These are phyloP conservation scores for Cyberlindnera mrakii DNA, from an alignment of 805 yeast species.

Conservation along the genomic window DNA sequence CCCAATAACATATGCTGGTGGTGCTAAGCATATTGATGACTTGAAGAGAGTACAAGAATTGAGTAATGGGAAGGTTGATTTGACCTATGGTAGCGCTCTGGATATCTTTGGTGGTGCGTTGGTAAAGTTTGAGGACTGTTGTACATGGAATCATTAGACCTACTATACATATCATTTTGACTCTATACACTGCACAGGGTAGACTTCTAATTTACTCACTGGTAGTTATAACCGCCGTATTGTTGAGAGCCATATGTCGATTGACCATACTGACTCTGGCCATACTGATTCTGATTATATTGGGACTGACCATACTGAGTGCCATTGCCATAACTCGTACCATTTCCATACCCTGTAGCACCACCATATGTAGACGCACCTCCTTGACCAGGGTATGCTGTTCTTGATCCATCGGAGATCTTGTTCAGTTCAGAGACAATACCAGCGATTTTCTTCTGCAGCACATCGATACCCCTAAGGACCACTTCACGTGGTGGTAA, in stretches of 20 bases:
- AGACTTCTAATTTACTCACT: no score
- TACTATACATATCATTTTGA: not conserved
- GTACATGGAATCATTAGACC: conserved; percentile 56
- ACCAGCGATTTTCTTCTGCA: conserved; percentile 88
- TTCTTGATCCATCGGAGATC: conserved; percentile 41
- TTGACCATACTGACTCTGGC: not conserved
- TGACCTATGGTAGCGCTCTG: conserved; percentile 88
- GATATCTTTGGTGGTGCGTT: conserved; percentile 91
- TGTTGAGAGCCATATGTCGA: no score
- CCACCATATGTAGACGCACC: conserved; percentile 16
- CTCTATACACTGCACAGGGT: no score
- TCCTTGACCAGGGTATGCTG: conserved; percentile 32
- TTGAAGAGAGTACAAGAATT: conserved; percentile 56
- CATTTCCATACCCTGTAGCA: conserved; percentile 18
- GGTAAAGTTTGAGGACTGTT: conserved; percentile 71
- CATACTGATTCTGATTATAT: not conserved
- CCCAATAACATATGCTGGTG: conserved; percentile 94
- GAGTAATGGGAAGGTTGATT: conserved; percentile 79
- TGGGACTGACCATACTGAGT: not conserved
- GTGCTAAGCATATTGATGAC: conserved; percentile 74
- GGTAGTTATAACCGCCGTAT: no score
- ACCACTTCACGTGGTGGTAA: conserved; percentile 88
- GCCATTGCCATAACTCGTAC: conserved; percentile 4
- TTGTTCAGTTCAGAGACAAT: conserved; percentile 64
- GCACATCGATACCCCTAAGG: conserved; percentile 71